Evolutionary conservation across 1,284 basidiomycete genomes (phyloP).

Genomic region (Ceratorhiza oryzae-sativae): DNA sequence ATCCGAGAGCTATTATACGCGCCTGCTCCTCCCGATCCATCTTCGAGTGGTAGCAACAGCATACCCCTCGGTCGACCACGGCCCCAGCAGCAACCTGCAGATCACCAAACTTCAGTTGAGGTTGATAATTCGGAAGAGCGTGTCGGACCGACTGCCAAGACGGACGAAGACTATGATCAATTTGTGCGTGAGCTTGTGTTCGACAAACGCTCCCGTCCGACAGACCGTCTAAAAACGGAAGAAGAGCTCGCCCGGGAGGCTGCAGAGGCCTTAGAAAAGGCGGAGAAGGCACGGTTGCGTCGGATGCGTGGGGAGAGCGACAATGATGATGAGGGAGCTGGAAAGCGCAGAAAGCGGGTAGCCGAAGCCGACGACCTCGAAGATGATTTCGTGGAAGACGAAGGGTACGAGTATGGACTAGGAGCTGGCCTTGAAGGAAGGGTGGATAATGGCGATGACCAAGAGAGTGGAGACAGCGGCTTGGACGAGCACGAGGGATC

Average conservation of each 20-base stretch:
- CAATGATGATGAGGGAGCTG: conserved; percentile 62
- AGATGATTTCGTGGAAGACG: conserved; percentile 80
- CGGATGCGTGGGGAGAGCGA: conserved; percentile 86
- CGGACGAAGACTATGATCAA: conserved; percentile 80
- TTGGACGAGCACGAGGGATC: conserved; percentile 48
- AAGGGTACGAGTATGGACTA: conserved; percentile 55
- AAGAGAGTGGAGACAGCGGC: conserved; percentile 48
- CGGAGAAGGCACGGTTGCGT: conserved; percentile 78
- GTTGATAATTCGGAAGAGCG: conserved; percentile 38
- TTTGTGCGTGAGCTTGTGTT: conserved; percentile 92
- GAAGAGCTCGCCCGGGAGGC: conserved; percentile 92
- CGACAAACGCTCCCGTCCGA: conserved; percentile 92
- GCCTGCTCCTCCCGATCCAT: conserved; percentile 54
- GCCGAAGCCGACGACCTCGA: conserved; percentile 83
- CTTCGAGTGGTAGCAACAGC: conserved; percentile 50
- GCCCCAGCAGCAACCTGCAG: background rate
- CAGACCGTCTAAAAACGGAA: conserved; percentile 95
- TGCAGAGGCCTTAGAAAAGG: conserved; percentile 85
- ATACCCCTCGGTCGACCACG: conserved; percentile 49
- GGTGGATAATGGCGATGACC: conserved; percentile 47
- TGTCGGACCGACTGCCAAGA: conserved; percentile 53
- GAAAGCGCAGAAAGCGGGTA: conserved; percentile 60
- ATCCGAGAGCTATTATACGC: conserved; percentile 79
- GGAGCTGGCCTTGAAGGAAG: conserved; percentile 59
- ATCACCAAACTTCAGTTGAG: background rate